These are phyloP conservation scores for Pseudopithomyces maydicus DNA, from an alignment of 2,329 filamentous ascomycete genomes.

Conservation along the genomic window DNA sequence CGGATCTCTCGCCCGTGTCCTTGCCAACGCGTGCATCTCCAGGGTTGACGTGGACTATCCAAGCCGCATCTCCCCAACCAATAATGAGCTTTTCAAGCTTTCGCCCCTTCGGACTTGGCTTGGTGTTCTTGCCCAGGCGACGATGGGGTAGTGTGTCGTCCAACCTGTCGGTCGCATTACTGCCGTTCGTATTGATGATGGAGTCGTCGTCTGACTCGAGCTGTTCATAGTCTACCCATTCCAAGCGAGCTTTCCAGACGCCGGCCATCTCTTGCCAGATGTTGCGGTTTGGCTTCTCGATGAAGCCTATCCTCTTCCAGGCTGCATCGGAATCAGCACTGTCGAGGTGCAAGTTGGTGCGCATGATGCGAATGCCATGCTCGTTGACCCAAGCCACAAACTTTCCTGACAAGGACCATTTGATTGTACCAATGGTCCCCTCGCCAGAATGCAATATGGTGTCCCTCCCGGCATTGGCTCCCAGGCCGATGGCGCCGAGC, in stretches of 20 bases:
- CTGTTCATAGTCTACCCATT: conserved; percentile 88
- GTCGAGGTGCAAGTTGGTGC: conserved; percentile 82
- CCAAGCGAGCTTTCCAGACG: conserved; percentile 88
- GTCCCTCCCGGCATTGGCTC: conserved; percentile 79
- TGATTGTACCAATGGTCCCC: conserved; percentile 86
- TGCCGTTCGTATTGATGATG: conserved; percentile 41
- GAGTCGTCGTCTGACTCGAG: conserved; percentile 74
- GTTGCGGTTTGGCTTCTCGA: conserved; percentile 82
- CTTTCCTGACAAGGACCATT: conserved; percentile 91
- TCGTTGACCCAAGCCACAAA: conserved; percentile 97
- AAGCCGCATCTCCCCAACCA: conserved; percentile 94
- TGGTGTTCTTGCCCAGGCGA: conserved; percentile 52
- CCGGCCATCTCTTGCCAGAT: conserved; percentile 96
- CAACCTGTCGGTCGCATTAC: conserved; percentile 35
- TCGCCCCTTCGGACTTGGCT: conserved; percentile 34
- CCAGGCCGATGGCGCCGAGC: conserved; percentile 86
- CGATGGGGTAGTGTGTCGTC: conserved; percentile 46
- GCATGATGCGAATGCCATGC: conserved; percentile 97
- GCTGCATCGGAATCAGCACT: conserved; percentile 77
- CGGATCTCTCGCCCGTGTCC: conserved; percentile 69
- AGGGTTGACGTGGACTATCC: conserved; percentile 90
- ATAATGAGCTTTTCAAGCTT: conserved; percentile 78
- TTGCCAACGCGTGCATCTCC: conserved; percentile 71
- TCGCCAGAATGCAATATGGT: conserved; percentile 89
- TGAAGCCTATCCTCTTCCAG: conserved; percentile 93